Conservation (phyloP, 2,329 filamentous ascomycete species). For the Colletotrichum navitas region DNA sequence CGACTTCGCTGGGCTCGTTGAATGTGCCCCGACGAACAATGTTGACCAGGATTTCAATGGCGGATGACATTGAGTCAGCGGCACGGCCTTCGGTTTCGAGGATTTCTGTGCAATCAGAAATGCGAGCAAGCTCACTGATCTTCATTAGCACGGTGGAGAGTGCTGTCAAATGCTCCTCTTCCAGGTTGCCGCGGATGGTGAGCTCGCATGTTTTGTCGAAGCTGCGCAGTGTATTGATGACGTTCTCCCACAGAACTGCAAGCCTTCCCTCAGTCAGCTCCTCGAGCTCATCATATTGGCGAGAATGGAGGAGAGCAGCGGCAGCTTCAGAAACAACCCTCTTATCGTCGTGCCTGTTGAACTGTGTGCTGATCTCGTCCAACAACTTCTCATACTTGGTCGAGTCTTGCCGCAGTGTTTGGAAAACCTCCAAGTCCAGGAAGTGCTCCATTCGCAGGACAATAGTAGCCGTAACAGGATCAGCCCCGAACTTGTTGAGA, state of each 20-base stretch:
- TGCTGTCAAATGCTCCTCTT: conserved; percentile 73
- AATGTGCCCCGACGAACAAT: conserved; percentile 81
- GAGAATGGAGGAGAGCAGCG: conserved; percentile 84
- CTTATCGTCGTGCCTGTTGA: conserved; percentile 90
- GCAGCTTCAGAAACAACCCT: conserved; percentile 87
- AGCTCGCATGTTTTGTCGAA: conserved; percentile 80
- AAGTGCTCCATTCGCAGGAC: conserved; percentile 89
- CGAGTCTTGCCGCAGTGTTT: conserved; percentile 88
- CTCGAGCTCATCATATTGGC: conserved; percentile 87
- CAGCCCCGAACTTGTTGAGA: conserved; percentile 93
- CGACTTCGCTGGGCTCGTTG: conserved; percentile 76
- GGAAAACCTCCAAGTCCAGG: conserved; percentile 88
- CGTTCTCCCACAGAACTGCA: conserved; percentile 86
- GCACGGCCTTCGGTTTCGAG: conserved; percentile 74
- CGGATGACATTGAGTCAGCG: conserved; percentile 60
- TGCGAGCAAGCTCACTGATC: conserved; percentile 82
- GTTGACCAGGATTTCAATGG: conserved; percentile 78
- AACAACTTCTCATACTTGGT: conserved; percentile 83
- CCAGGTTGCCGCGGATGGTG: conserved; percentile 77
- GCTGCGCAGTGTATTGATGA: conserved; percentile 77
- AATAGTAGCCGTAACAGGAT: conserved; percentile 85
- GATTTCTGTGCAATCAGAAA: conserved; percentile 81
- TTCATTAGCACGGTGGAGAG: conserved; percentile 82
- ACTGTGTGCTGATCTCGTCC: conserved; percentile 94
- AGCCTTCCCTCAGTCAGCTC: conserved; percentile 87